Evolutionary conservation across 1,139 yeast genomes (phyloP), one percentile per base, ranked within the genome.

Genomic region (Kodamaea arcana): DNA sequence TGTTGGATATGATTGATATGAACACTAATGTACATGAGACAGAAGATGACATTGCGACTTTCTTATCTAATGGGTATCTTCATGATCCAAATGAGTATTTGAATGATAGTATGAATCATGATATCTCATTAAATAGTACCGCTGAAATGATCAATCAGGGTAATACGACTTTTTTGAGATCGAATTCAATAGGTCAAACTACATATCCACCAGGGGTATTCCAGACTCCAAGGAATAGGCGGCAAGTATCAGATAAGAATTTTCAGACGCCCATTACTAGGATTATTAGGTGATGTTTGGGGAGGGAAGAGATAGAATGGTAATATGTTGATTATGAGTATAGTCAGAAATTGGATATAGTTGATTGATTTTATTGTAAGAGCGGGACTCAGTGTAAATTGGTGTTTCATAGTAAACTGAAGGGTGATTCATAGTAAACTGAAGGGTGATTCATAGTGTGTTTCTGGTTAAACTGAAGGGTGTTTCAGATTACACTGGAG

Each of bases 191-290:
- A 11, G 30, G 29, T 11, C 28, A 32, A 22, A n/a, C 13, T 37
- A 43, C 31, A 35, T 42, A 27, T 34, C 39, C 42, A 41, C 40
- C 28, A 28, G 43, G 30, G 16, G 40, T 47, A 21, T 43, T 58
- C 6, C 72, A 66, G 37, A 68, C 74, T 4, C 74, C 74, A 1
- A 51, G 69, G 43, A 58, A 68, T 2, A 48, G 73, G 29, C 72
- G 66, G 42, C 48, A 58, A 1, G 62, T 70, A 0, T 56, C 56
- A n/a, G 72, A 68, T 38, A 57, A 65, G 41, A 59, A 51, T 34
- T 65, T 62, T 44, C 73, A 65, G 41, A 68, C 74, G 0, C 74
- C 74, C 0, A 59, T 67, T 8, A 53, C 70, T 0, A 50, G 72
- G 33, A 65, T 62, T 15, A 56, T 27, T 14, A 15, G 30, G n/a